These are phyloP conservation scores for Trametes coccinea DNA, from an alignment of 768 basidiomycete species.

Conservation along the genomic window DNA sequence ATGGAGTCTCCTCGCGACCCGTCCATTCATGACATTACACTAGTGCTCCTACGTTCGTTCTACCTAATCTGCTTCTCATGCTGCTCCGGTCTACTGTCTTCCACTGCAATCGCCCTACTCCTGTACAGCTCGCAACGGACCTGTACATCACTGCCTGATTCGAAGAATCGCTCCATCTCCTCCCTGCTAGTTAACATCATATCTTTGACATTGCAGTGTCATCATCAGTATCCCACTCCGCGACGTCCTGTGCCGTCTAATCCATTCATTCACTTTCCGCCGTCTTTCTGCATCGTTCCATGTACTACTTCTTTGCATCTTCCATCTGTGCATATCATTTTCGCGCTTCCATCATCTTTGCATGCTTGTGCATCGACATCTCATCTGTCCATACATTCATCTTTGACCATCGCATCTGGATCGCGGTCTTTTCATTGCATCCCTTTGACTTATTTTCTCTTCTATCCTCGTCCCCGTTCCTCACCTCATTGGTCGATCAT, in stretches of 20 bases:
- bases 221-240: conserved; percentile 3
- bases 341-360: not conserved
- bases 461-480: not conserved
- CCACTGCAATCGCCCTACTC: not conserved
- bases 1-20: not conserved
- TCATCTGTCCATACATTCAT: not conserved
- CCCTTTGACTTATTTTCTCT: not conserved
- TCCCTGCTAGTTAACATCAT: not conserved
- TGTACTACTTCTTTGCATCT: not conserved
- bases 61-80: conserved; percentile 5
- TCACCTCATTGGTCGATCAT: not conserved
- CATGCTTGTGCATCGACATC: not conserved
- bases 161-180: not conserved
- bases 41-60: conserved; percentile 1
- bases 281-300: not conserved
- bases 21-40: conserved; percentile 2
- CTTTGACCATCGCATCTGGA: conserved; percentile 7
- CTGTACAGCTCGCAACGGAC: conserved; percentile 3
- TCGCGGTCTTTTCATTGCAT: conserved; percentile 2
- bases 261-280: not conserved
- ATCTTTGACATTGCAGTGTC: conserved; percentile 1
- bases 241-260: conserved; percentile 14
- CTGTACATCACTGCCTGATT: conserved; percentile 1
- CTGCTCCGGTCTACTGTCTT: not conserved
- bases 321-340: conserved; percentile 1